Conservation (phyloP, 179 eudicot species). For the Actinidia arguta region DNA sequence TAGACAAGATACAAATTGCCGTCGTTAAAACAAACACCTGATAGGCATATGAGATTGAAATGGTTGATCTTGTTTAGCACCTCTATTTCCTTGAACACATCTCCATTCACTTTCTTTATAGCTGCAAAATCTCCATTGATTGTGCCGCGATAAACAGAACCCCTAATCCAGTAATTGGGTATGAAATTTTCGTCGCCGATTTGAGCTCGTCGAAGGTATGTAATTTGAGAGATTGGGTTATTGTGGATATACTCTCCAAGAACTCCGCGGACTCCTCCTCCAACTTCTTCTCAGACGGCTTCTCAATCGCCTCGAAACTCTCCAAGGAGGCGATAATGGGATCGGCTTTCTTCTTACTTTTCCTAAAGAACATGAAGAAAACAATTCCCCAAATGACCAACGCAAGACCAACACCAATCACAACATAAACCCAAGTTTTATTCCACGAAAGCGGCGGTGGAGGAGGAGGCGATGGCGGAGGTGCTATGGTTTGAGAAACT, state of each 20-base stretch:
- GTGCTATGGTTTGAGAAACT: conserved; percentile 35
- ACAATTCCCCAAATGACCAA: conserved; percentile 33
- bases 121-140: conserved; percentile 80
- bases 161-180: conserved; percentile 52
- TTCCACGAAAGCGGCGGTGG: conserved; percentile 14
- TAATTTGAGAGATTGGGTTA: conserved; percentile 73
- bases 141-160: conserved; percentile 77
- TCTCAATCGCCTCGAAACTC: conserved; percentile 68
- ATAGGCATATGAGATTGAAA: conserved; percentile 71
- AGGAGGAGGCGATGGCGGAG: conserved; percentile 39
- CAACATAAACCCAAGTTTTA: conserved; percentile 61
- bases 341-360: conserved; percentile 46
- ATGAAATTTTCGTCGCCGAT: conserved; percentile 79
- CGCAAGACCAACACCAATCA: conserved; percentile 55
- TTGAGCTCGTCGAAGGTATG: conserved; percentile 67
- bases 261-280: conserved; percentile 66
- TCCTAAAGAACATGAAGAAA: conserved; percentile 43
- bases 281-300: conserved; percentile 48
- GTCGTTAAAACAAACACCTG: conserved; percentile 71
- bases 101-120: conserved; percentile 77
- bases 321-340: conserved; percentile 39
- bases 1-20: conserved; percentile 84
- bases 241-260: conserved; percentile 61
- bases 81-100: conserved; percentile 69
- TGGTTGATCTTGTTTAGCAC: conserved; percentile 78